Conservation (phyloP, 1,284 basidiomycete species). For the Marasmius tenuissimus region DNA sequence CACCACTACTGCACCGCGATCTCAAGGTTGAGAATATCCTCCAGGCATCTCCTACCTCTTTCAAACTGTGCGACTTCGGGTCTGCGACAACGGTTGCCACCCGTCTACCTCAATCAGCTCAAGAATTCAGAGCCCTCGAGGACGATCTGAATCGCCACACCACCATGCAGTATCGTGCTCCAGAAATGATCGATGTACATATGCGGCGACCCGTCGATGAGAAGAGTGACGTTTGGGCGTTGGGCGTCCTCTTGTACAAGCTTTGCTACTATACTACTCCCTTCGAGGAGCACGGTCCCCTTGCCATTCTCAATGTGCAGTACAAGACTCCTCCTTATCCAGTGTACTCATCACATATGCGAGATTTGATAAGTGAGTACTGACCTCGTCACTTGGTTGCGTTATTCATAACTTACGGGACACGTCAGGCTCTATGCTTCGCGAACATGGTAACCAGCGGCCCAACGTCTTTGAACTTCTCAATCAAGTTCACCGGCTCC, state of each 20-base stretch:
- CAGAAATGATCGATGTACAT: slow-evolving; percentile 97
- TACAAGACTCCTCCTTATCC: slow-evolving; percentile 95
- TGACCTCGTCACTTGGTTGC: slow-evolving; percentile 5
- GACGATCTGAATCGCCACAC: slow-evolving; percentile 93
- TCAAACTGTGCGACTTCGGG: slow-evolving; percentile 98
- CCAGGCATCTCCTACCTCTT: slow-evolving; percentile 71
- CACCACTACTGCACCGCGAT: slow-evolving; percentile 93
- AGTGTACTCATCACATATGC: slow-evolving; percentile 86
- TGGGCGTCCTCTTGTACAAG: slow-evolving; percentile 92
- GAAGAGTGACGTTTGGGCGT: slow-evolving; percentile 96
- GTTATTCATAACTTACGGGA: not conserved
- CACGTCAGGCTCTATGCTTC: slow-evolving; percentile 77
- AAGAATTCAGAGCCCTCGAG: slow-evolving; percentile 86
- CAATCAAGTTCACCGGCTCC: slow-evolving; percentile 73
- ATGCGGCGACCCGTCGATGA: slow-evolving; percentile 84
- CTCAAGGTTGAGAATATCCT: slow-evolving; percentile 99
- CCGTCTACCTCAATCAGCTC: slow-evolving; percentile 69
- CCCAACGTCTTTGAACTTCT: slow-evolving; percentile 84
- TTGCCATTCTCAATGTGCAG: slow-evolving; percentile 96
- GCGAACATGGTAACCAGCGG: slow-evolving; percentile 81
- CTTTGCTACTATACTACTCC: slow-evolving; percentile 99
- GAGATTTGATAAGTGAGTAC: slow-evolving; percentile 79
- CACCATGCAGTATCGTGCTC: slow-evolving; percentile 93
- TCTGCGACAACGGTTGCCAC: slow-evolving; percentile 79
- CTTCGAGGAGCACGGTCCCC: slow-evolving; percentile 94